A percentile compares a stretch with the other conserved stretches of the same genome.
Conservation (phyloP, 805 yeast species). For the Zygoascus bituminiphila region DNA sequence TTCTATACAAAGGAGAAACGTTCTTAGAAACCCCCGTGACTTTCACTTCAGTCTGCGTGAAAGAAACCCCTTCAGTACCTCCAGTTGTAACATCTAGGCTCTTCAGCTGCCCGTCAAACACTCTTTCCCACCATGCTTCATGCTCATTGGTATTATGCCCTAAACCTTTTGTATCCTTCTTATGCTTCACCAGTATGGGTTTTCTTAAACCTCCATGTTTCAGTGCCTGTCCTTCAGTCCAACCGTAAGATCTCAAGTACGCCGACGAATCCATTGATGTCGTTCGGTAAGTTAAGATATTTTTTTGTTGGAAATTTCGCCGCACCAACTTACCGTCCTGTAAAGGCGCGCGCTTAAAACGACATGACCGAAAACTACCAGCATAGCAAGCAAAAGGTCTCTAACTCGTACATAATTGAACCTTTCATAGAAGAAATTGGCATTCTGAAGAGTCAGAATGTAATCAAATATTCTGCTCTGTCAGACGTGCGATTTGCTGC, state of each 20-base stretch:
- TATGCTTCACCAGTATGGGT: slow-evolving; percentile 85
- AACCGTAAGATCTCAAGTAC: slow-evolving; percentile 73
- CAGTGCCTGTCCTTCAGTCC: slow-evolving; percentile 88
- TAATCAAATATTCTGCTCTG: neutral
- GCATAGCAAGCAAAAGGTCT: neutral
- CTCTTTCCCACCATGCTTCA: slow-evolving; percentile 95
- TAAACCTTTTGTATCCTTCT: slow-evolving; percentile 82
- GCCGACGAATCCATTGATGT: slow-evolving; percentile 61
- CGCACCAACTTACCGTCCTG: neutral
- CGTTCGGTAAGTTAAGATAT: neutral
- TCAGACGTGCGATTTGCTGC: neutral
- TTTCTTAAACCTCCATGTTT: slow-evolving; percentile 69
- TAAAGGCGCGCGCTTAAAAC: no score
- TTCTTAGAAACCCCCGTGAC: slow-evolving; percentile 37
- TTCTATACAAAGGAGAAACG: slow-evolving; percentile 66
- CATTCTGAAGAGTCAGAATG: neutral
- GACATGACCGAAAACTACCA: no score
- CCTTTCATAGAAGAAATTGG: neutral
- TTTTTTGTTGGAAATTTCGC: neutral
- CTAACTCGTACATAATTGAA: neutral
- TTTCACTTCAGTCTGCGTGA: slow-evolving; percentile 48
- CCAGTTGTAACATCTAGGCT: slow-evolving; percentile 48
- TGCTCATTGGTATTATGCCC: slow-evolving; percentile 69
- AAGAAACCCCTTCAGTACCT: slow-evolving; percentile 35
- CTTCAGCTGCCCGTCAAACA: slow-evolving; percentile 89